A percentile compares a stretch with the other conserved stretches of the same genome.
phyloP scores from a whole-genome alignment of 2,329 filamentous ascomycete species.

The Aspergillus neoniger region DNA sequence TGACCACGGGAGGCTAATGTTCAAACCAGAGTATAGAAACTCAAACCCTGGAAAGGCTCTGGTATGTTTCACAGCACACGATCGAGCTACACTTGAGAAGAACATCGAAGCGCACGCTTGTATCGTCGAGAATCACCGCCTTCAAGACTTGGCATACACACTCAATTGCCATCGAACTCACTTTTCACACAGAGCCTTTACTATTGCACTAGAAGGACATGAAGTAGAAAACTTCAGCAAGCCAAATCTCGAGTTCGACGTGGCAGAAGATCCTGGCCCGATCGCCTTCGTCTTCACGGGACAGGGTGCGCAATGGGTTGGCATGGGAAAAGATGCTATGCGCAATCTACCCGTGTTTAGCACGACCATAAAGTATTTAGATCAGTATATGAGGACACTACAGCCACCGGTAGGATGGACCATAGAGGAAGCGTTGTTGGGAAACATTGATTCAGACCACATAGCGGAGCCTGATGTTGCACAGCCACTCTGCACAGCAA shows the following conservation, averaged over 20 bases:
- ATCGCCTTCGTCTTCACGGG: constrained; percentile 37
- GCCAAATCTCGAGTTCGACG: neutral
- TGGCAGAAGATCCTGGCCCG: neutral
- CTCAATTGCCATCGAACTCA: constrained; percentile 18
- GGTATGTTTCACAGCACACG: neutral
- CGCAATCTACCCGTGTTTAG: constrained; percentile 20
- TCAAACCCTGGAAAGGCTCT: neutral
- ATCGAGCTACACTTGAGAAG: constrained; percentile 9
- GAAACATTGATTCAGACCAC: neutral
- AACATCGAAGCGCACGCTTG: constrained; percentile 10
- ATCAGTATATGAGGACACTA: constrained; percentile 11
- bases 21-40: neutral
- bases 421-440: neutral
- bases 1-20: neutral
- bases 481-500: constrained; percentile 36
- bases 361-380: constrained; percentile 19
- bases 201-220: neutral
- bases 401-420: neutral
- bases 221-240: neutral
- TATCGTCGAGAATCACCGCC: constrained; percentile 10
- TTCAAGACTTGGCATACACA: constrained; percentile 21
- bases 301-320: constrained; percentile 40
- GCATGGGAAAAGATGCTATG: constrained; percentile 36
- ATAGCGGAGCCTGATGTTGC: constrained; percentile 27
- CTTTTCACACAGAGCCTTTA: constrained; percentile 19